Evolutionary conservation across 129 eudicot genomes (phyloP), one percentile per base, ranked within the genome.

Genomic region (Solidago caesia): DNA sequence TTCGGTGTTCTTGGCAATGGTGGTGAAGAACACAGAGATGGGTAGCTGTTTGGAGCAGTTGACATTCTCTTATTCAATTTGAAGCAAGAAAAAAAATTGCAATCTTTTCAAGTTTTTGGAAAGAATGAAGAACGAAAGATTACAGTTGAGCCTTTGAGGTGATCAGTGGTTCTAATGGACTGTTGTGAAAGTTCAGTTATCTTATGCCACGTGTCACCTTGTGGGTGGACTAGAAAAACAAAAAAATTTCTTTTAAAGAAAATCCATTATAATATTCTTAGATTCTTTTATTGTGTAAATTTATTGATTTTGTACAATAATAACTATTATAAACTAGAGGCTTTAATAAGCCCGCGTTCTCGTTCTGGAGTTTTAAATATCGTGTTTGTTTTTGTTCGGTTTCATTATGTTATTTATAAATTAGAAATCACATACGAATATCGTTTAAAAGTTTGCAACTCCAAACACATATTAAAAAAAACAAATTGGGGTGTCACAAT

Each of bases 1-100:
- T 83, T 8, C 56, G 72, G 77, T 33, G 78, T 49, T 78, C 84
- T 75, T 53, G 83, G 81, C 56, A 85, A 67, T 68, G 93, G 80
- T 3, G 91, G 84, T 8, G 96, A 85, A 25, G 92, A 87, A 53
- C 82, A 87, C 44, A 87, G 87, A 59, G 84, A 90, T 64, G 93
- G 79, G 74, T 83, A 82, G 85, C 83, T 89, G 68, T 79, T 89
- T 29, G 86, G 84, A 43, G 88, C 85, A 67, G 88, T 76, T 56
- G 96, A 66, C 82, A 77, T 77, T 60, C 72, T 58, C 60, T 33
- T 26, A 10, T 66, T 61, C 44, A 77, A 42, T 42, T 21, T 33
- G 39, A 33, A 33, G 39, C 39, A 33, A 14, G 13, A 29, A 11
- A 27, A 26, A 10, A 25, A 15, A 39, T 11, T 64, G 46, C 4